Evolutionary conservation across 106 monocot species (phyloP).

Genomic region (Amphibolis antarctica): DNA sequence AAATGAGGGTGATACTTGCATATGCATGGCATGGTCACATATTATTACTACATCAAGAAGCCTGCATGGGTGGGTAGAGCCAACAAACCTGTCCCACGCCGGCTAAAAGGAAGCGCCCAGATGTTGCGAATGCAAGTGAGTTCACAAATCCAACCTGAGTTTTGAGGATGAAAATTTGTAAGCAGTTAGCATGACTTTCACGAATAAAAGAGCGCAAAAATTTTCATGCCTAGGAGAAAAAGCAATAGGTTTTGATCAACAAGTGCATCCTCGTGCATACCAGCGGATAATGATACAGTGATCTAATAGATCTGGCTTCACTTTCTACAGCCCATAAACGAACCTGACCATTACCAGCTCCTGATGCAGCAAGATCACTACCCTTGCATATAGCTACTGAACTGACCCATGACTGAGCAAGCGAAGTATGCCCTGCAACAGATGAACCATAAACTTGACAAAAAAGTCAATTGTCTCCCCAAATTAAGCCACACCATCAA

Average conservation of each 20-base stretch:
- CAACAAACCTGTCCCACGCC: constrained; percentile 93
- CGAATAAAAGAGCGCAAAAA: no score
- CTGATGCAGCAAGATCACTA: constrained; percentile 93
- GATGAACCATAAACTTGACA: constrained; percentile 4
- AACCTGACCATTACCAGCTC: constrained; percentile 81
- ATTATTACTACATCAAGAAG: no score
- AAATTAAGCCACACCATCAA: no score
- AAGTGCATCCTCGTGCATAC: constrained; percentile 22
- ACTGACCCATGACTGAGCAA: constrained; percentile 80
- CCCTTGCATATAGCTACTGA: constrained; percentile 75
- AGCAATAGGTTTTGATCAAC: no score
- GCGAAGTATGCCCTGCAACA: constrained; percentile 38
- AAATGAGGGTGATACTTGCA: neutral
- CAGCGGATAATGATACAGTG: constrained; percentile 54
- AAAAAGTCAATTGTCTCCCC: neutral
- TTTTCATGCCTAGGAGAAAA: no score
- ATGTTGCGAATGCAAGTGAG: constrained; percentile 83
- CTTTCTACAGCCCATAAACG: constrained; percentile 61
- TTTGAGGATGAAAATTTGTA: neutral
- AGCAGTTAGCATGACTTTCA: neutral
- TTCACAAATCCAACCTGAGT: constrained; percentile 76
- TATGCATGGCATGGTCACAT: neutral
- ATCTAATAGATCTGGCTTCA: constrained; percentile 47
- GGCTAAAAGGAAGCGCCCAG: constrained; percentile 83
- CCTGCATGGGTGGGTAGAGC: neutral